A percentile compares a stretch with the other conserved stretches of the same genome.
phyloP scores from a whole-genome alignment of 73 alveolate species.

The Stentor coeruleus region DNA sequence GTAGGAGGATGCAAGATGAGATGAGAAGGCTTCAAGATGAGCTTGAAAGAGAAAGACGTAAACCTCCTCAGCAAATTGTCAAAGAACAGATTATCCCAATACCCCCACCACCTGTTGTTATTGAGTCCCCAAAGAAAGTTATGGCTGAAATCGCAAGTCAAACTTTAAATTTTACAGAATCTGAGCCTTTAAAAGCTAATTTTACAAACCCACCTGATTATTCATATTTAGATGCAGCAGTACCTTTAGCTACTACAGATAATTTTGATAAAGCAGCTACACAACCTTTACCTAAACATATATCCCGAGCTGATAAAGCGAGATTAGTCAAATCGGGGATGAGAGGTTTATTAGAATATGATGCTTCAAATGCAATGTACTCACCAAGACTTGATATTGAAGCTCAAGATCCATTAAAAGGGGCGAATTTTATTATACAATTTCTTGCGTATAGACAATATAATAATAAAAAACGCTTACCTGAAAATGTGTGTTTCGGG shows the following conservation, averaged over 20 bases:
- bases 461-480: not conserved
- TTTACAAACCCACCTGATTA: not conserved
- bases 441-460: constrained; percentile 2
- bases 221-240: not conserved
- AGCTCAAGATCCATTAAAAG: constrained; percentile 27
- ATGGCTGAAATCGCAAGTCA: not conserved
- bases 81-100: not conserved
- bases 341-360: constrained; percentile 25
- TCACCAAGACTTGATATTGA: constrained; percentile 22
- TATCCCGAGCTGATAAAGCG: constrained; percentile 24
- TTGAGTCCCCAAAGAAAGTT: not conserved
- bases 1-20: not conserved
- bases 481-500: not conserved
- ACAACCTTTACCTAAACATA: constrained; percentile 6
- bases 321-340: constrained; percentile 16
- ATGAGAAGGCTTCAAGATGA: constrained; percentile 3
- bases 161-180: not conserved
- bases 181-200: not conserved
- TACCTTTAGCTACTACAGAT: not conserved
- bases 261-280: not conserved
- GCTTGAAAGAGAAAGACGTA: not conserved
- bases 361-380: not conserved
- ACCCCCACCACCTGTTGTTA: not conserved
- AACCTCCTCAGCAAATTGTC: too few relatives aligned
- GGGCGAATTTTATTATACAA: constrained; percentile 7